These are phyloP conservation scores for Aspergillus ochraceus DNA, from an alignment of 2,329 filamentous ascomycete genomes.

Conservation along the genomic window DNA sequence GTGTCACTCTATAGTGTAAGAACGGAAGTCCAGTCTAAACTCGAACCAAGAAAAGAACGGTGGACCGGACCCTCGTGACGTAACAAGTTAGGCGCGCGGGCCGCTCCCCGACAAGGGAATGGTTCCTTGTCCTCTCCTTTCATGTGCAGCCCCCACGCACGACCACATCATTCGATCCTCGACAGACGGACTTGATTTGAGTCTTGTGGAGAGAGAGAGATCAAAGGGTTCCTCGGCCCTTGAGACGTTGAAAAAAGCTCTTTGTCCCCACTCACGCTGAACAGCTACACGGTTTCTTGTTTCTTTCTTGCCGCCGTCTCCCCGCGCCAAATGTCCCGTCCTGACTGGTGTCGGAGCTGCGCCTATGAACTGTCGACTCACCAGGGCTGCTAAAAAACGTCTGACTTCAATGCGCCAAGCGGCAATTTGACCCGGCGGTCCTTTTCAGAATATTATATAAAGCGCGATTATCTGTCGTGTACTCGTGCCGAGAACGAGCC, in stretches of 20 bases:
- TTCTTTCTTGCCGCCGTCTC: not conserved
- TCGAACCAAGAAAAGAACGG: not conserved
- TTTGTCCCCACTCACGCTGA: not conserved
- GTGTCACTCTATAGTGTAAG: not conserved
- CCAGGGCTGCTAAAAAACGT: not conserved
- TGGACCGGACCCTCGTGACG: constrained; percentile 5
- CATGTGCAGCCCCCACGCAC: not conserved
- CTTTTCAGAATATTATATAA: not conserved
- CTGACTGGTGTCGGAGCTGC: constrained; percentile 12
- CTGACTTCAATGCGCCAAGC: constrained; percentile 5
- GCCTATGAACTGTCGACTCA: constrained; percentile 18
- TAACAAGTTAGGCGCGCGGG: constrained; percentile 3
- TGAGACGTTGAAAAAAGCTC: not conserved
- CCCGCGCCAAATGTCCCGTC: constrained; percentile 17
- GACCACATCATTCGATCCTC: not conserved
- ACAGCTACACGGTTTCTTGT: not conserved
- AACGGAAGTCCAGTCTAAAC: too few species aligned
- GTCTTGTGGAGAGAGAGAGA: not conserved
- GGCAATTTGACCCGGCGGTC: not conserved
- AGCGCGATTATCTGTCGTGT: not conserved
- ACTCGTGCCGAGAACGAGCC: not conserved
- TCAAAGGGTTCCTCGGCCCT: too few species aligned
- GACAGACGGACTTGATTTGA: not conserved
- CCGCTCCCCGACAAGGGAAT: not conserved
- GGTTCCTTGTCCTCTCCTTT: not conserved